Evolutionary conservation across 306 rosid genomes (phyloP), one percentile per base, ranked within the genome.

Genomic region (Hippophae rhamnoides): DNA sequence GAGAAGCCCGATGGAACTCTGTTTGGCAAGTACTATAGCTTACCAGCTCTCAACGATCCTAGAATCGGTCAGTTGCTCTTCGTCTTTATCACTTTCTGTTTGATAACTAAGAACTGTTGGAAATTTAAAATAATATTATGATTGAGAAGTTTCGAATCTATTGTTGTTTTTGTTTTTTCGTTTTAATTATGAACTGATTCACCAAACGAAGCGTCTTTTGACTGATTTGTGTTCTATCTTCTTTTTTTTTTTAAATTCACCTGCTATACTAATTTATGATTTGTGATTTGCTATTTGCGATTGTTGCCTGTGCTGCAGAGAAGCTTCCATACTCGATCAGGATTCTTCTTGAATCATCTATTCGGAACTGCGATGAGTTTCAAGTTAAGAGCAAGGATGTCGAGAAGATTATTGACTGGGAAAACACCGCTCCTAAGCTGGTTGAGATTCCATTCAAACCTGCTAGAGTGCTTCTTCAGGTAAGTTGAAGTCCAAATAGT

Each of bases 401-500:
- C 53, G 95, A 88, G 66, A 92, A 88, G 65, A 92, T 90, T 71
- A 72, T 87, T 66, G 97, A 90, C 56, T 90, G 97, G 97, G 86
- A 84, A 81, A 87, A 79, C 58, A 67, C 85, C 5, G 49, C 96
- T 70, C 94, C 94, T 52, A 90, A 82, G 60, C 82, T 23, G 77
- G 97, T 87, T 63, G 97, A 90, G 74, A 90, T 90, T 58, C 97
- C 97, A 13, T 90, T 90, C 76, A 90, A 90, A 76, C 94, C 96
- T 7, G 97, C 97, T 47, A 82, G 99, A 74, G 99, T 92, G 70
- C 89, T 92, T 69, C 79, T 92, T 50, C 96, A 92, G 98, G 98
- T 87, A 58, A 67, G 78, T 67, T 41, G 38, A 51, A 10, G 6
- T 23, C 40, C 11, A 14, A 65, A 56, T 14, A 3, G 27, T 52